phyloP scores from a whole-genome alignment of 1,139 yeast genomes.

The Sugiyamaella paludigena region DNA sequence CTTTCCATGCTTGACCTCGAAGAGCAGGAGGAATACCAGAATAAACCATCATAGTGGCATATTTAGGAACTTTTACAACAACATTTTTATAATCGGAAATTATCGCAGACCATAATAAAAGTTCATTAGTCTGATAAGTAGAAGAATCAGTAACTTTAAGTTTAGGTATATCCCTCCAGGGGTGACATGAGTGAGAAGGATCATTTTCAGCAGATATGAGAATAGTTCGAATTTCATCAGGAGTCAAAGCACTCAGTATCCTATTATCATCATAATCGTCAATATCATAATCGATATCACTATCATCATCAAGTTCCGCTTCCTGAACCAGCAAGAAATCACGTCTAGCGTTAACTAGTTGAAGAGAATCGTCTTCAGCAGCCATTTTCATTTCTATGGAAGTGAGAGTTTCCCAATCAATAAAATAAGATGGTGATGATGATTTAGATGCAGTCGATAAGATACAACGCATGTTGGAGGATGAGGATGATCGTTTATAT shows the following conservation, averaged over 20 bases:
- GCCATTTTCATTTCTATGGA: constrained; percentile 20
- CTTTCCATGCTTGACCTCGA: constrained; percentile 40
- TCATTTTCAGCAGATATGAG: not conserved
- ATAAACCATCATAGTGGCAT: constrained; percentile 34
- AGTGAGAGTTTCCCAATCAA: constrained; percentile 21
- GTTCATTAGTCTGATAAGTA: constrained; percentile 31
- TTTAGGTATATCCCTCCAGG: constrained; percentile 30
- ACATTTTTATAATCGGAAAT: constrained; percentile 37
- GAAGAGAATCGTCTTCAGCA: constrained; percentile 8
- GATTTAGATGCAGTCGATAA: not conserved
- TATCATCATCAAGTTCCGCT: constrained; percentile 11
- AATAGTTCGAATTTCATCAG: constrained; percentile 3
- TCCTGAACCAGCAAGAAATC: constrained; percentile 16
- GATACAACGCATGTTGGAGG: too few species aligned
- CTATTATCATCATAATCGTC: not conserved
- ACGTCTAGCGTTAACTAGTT: constrained; percentile 10
- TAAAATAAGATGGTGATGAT: not conserved
- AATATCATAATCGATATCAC: not conserved
- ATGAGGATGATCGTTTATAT: too few species aligned
- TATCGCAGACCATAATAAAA: constrained; percentile 39
- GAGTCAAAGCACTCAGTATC: not conserved
- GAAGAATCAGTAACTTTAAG: constrained; percentile 18
- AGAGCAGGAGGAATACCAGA: constrained; percentile 42
- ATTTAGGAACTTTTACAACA: constrained; percentile 35
- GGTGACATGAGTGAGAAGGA: not conserved